A percentile compares a stretch with the other conserved stretches of the same genome.
These are phyloP conservation scores for Leishmania lainsoni DNA, from an alignment of 208 protist genomes.

Conservation along the genomic window DNA sequence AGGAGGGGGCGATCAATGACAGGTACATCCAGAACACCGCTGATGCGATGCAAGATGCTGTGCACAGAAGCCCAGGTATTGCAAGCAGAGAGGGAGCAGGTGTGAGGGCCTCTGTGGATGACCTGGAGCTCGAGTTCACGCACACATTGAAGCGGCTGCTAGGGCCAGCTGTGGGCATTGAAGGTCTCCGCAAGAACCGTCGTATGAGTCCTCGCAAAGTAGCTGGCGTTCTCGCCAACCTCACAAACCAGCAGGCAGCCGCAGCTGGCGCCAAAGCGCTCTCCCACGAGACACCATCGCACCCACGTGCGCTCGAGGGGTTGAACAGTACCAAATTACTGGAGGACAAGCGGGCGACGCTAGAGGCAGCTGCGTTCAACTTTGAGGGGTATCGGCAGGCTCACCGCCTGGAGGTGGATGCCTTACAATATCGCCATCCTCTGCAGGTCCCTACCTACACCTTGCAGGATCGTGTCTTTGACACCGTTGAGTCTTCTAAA, in stretches of 20 bases:
- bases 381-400: slow-evolving; percentile 51
- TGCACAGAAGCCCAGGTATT: neutral
- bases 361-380: slow-evolving; percentile 50
- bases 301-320: slow-evolving; percentile 16
- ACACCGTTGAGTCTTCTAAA: slow-evolving; percentile 10
- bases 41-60: neutral
- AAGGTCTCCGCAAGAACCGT: slow-evolving; percentile 56
- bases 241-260: slow-evolving; percentile 30
- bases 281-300: neutral
- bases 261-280: neutral
- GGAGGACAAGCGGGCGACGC: slow-evolving; percentile 40
- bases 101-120: neutral
- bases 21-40: neutral
- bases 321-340: slow-evolving; percentile 67
- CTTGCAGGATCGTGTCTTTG: slow-evolving; percentile 59
- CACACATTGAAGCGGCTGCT: slow-evolving; percentile 36
- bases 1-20: neutral
- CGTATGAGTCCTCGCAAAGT: slow-evolving; percentile 79
- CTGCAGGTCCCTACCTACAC: slow-evolving; percentile 51
- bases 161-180: slow-evolving; percentile 35
- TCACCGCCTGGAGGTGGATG: slow-evolving; percentile 68
- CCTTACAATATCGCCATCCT: slow-evolving; percentile 66
- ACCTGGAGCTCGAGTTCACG: slow-evolving; percentile 30
- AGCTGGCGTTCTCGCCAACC: slow-evolving; percentile 38
- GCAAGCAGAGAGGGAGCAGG: neutral